Evolutionary conservation across 768 basidiomycete species (phyloP).

Genomic region (Sarcomyxa edulis): DNA sequence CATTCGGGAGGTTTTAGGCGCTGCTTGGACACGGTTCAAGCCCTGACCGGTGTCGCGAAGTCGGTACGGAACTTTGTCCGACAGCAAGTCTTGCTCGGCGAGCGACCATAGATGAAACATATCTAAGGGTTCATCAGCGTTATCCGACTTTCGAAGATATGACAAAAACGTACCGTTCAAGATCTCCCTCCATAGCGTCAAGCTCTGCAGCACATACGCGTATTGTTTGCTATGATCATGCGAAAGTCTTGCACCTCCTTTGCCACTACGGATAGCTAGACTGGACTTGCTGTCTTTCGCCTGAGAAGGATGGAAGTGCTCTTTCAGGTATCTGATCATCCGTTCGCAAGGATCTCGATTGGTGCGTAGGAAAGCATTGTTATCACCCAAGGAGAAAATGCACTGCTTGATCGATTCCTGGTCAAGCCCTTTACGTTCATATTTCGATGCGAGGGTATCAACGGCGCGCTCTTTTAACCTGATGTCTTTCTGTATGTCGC

Average conservation of each 20-base stretch:
- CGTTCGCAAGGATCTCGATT: conserved; percentile 87
- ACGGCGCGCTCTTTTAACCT: conserved; percentile 82
- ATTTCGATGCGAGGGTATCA: conserved; percentile 63
- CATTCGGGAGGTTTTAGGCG: conserved; percentile 86
- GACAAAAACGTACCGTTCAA: conserved; percentile 55
- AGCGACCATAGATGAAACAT: conserved; percentile 88
- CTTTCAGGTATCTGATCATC: conserved; percentile 73
- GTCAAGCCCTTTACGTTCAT: conserved; percentile 49
- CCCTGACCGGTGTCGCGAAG: conserved; percentile 87
- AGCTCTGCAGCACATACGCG: conserved; percentile 79
- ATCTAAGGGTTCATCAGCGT: conserved; percentile 35
- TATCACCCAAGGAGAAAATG: conserved; percentile 85
- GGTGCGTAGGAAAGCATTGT: conserved; percentile 80
- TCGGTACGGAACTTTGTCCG: conserved; percentile 69
- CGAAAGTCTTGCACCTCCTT: conserved; percentile 71
- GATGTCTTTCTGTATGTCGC: conserved; percentile 83
- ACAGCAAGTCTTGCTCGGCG: conserved; percentile 77
- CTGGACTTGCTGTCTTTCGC: conserved; percentile 59
- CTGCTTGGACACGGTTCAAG: conserved; percentile 82
- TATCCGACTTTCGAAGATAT: conserved; percentile 4
- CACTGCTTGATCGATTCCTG: conserved; percentile 73
- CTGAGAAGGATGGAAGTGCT: conserved; percentile 72
- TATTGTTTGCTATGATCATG: conserved; percentile 86
- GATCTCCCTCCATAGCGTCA: conserved; percentile 85
- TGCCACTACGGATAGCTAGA: conserved; percentile 78